Conservation (phyloP, 164 flowering plant species). For the Tetrastigma voinierianum region DNA sequence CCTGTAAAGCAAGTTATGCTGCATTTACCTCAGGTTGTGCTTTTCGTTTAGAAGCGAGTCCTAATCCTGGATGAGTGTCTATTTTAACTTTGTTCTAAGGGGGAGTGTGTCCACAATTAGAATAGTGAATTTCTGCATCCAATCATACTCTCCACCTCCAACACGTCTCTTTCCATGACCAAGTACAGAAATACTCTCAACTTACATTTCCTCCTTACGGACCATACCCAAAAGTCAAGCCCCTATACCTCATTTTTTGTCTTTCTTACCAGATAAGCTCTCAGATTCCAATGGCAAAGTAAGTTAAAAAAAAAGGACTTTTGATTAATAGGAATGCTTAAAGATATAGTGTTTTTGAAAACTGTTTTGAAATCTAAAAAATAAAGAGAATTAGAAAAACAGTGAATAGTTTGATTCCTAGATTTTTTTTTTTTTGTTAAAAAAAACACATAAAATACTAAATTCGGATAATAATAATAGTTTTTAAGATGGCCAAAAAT, state of each 20-base stretch:
- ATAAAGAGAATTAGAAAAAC: no score
- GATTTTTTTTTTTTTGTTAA: no score
- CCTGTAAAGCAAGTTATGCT: background rate
- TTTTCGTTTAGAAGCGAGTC: constrained; percentile 6
- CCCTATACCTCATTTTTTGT: background rate
- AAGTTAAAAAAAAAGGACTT: no score
- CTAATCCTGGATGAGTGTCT: constrained; percentile 8
- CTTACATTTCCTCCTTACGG: constrained; percentile 2
- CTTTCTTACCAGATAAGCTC: no score
- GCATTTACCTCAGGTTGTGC: background rate
- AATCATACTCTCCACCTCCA: constrained; percentile 6
- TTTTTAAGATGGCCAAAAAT: no score
- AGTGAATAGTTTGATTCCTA: no score
- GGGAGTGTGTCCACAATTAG: constrained; percentile 12
- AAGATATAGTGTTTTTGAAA: no score
- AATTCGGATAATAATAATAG: no score
- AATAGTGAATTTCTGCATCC: constrained; percentile 10
- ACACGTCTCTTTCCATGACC: constrained; percentile 3
- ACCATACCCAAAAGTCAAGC: constrained; percentile 10
- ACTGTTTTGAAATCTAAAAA: no score
- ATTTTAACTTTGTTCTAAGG: background rate
- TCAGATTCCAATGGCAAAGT: no score
- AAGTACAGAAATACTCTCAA: background rate
- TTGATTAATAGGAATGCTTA: no score
- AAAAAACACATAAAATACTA: no score